These are phyloP conservation scores for Corymbia citriodora DNA, from an alignment of 441 rosid species.

Conservation along the genomic window DNA sequence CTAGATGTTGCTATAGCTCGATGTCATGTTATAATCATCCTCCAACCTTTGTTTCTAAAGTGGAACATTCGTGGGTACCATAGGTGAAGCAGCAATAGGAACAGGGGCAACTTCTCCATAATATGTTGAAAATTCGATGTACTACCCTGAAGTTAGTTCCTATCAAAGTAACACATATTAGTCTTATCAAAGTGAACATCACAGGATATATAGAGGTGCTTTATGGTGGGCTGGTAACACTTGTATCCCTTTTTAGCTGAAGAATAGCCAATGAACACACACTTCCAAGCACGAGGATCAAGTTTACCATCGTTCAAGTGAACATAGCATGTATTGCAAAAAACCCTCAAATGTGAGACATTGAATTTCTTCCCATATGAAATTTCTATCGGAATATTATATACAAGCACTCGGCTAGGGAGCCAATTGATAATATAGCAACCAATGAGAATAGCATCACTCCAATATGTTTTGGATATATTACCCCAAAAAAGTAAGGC, in stretches of 20 bases:
- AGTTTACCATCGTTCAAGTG: not conserved
- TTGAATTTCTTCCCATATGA: not conserved
- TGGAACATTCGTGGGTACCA: no score
- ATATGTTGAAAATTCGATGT: no score
- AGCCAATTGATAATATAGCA: not conserved
- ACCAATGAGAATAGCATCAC: not conserved
- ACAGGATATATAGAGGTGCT: not conserved
- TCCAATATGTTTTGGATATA: not conserved
- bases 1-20: no score
- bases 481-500: not conserved
- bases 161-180: no score
- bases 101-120: not conserved
- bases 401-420: not conserved
- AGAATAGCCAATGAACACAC: not conserved
- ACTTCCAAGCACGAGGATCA: not conserved
- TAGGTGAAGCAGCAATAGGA: not conserved
- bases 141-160: not conserved
- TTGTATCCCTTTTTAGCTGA: no score
- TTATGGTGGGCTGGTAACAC: not conserved
- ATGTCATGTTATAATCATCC: no score
- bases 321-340: not conserved
- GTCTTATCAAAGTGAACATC: not conserved
- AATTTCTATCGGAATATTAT: not conserved
- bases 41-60: no score
- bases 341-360: not conserved